Evolutionary conservation across 164 flowering plant species (phyloP).

Genomic region (Vitis labrusca): DNA sequence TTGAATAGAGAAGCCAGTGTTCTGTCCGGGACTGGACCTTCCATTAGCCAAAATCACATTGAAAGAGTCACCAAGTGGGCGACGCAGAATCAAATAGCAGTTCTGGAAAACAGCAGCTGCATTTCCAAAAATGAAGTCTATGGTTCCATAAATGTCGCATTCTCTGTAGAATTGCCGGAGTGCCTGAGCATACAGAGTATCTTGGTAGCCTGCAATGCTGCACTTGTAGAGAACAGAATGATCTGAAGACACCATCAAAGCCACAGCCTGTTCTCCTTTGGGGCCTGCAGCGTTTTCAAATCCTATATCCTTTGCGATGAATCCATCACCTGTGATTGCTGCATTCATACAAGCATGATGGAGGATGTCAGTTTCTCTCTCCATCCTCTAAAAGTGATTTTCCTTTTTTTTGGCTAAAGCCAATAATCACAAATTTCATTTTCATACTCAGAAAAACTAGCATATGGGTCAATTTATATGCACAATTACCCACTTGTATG

Average conservation of each 20-base stretch:
- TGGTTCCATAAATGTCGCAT: constrained; percentile 43
- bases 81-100: constrained; percentile 31
- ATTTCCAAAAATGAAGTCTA: constrained; percentile 53
- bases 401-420: no score
- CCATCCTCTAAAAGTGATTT: no score
- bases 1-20: constrained; percentile 47
- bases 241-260: constrained; percentile 35
- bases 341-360: not conserved
- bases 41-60: constrained; percentile 45
- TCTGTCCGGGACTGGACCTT: constrained; percentile 42
- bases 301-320: constrained; percentile 53
- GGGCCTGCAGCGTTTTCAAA: constrained; percentile 55
- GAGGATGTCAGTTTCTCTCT: no score
- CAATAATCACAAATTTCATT: no score
- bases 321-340: constrained; percentile 44
- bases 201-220: constrained; percentile 48
- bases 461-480: no score
- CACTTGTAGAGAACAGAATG: constrained; percentile 38
- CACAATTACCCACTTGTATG: no score
- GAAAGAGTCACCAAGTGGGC: constrained; percentile 16
- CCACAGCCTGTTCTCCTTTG: constrained; percentile 37
- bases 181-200: constrained; percentile 40
- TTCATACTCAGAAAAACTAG: no score
- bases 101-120: constrained; percentile 45
- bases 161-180: constrained; percentile 49